Evolutionary conservation across 2,329 filamentous ascomycete species (phyloP).

Genomic region (Aspergillus tanneri): DNA sequence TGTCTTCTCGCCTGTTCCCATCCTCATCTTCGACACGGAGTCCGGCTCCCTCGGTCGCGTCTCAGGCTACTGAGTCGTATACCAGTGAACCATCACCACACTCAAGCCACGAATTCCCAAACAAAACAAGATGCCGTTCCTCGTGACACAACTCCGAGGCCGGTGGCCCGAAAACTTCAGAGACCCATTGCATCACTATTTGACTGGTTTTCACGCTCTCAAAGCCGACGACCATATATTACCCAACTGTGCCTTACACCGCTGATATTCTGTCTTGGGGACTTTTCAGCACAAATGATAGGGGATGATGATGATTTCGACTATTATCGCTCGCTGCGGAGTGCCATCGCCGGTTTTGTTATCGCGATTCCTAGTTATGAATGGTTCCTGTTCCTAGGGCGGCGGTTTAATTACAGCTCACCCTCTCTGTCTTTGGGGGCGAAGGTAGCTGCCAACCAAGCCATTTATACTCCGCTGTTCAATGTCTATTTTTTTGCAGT

Average conservation of each 20-base stretch:
- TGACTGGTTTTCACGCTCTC: not conserved
- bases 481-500: slow-evolving; percentile 2
- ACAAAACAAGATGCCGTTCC: not conserved
- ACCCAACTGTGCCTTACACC: slow-evolving; percentile 4
- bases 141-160: not conserved
- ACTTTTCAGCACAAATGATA: not conserved
- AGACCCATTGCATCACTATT: not conserved
- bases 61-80: not conserved
- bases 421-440: not conserved
- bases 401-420: slow-evolving; percentile 2
- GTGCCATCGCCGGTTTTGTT: not conserved
- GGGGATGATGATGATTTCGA: not conserved
- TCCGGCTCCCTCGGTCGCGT: not conserved
- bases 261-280: not conserved
- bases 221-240: slow-evolving; percentile 3
- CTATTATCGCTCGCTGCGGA: slow-evolving; percentile 1
- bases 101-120: not conserved
- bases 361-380: slow-evolving; percentile 1
- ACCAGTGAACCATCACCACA: not conserved
- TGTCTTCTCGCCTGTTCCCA: not conserved
- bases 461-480: not conserved
- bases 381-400: slow-evolving; percentile 7
- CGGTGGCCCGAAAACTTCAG: not conserved
- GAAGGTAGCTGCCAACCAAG: not conserved
- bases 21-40: not conserved